Conservation (phyloP, 805 yeast genomes). For the Starmera dryadoides region DNA sequence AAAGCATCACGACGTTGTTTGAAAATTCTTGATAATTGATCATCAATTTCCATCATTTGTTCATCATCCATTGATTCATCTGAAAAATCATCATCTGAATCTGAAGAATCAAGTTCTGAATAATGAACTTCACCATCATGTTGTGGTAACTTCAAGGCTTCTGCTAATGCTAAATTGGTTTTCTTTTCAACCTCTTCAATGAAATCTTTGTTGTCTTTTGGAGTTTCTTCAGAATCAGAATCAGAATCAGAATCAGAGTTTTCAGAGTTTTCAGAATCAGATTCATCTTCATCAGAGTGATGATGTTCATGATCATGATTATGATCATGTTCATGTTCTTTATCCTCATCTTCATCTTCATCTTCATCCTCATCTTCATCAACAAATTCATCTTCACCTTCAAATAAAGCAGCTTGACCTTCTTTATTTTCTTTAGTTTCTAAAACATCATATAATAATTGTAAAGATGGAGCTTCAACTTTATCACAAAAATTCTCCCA, state of each 20-base stretch:
- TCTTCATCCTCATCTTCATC: conserved; percentile 36
- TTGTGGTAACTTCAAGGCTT: conserved; percentile 62
- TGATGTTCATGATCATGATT: conserved; percentile 25
- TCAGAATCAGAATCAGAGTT: no score
- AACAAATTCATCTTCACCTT: conserved; percentile 45
- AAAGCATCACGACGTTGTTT: conserved; percentile 71
- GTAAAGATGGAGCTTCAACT: conserved; percentile 37
- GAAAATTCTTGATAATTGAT: conserved; percentile 75
- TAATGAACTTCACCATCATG: conserved; percentile 30
- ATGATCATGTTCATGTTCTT: conserved; percentile 18
- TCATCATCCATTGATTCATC: conserved; percentile 93
- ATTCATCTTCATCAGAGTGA: conserved; percentile 30
- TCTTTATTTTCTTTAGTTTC: conserved; percentile 68
- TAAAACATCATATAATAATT: conserved; percentile 46
- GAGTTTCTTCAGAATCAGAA: not conserved
- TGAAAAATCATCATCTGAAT: conserved; percentile 48
- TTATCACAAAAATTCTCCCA: conserved; percentile 50
- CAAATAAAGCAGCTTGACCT: conserved; percentile 74
- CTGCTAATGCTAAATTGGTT: conserved; percentile 59
- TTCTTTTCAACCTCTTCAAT: conserved; percentile 39
- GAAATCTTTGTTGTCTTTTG: conserved; percentile 1
- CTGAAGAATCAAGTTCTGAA: conserved; percentile 33
- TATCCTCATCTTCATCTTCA: conserved; percentile 25
- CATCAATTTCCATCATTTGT: conserved; percentile 92
- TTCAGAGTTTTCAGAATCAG: conserved; percentile 22